Conservation (phyloP, 2,329 filamentous ascomycete species). For the Penicillium sp. region DNA sequence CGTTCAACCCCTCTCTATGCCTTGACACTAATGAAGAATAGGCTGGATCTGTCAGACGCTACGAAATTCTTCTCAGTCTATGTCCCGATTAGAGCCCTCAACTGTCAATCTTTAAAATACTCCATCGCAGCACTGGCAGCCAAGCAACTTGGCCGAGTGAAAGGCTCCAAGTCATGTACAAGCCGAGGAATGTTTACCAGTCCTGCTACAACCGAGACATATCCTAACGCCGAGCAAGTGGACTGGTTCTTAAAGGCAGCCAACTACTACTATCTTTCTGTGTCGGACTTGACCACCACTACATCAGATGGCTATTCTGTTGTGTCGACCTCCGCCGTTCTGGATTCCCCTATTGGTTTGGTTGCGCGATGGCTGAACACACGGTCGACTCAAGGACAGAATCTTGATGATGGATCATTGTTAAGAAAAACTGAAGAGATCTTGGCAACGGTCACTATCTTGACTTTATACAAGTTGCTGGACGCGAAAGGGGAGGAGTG, state of each 20-base stretch:
- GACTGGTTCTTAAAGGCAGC: conserved; percentile 64
- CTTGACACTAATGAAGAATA: conserved; percentile 20
- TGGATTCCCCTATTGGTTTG: conserved; percentile 35
- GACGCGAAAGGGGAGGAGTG: conserved; percentile 62
- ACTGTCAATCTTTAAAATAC: conserved; percentile 37
- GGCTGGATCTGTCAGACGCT: conserved; percentile 44
- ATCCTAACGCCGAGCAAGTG: conserved; percentile 50
- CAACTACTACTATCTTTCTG: conserved; percentile 62
- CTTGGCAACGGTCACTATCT: conserved; percentile 61
- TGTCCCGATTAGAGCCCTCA: conserved; percentile 41
- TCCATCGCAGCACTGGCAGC: conserved; percentile 43
- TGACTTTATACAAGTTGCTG: conserved; percentile 66
- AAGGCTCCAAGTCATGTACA: conserved; percentile 28
- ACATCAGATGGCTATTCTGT: conserved; percentile 36
- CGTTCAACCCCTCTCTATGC: neutral
- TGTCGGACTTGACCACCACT: conserved; percentile 51
- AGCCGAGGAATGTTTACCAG: conserved; percentile 31
- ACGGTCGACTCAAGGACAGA: conserved; percentile 16
- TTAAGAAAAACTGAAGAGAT: conserved; percentile 58
- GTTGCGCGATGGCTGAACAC: conserved; percentile 29
- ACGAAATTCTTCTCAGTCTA: conserved; percentile 43
- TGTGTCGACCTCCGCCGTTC: conserved; percentile 33
- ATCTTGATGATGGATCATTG: conserved; percentile 20
- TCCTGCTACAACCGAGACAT: conserved; percentile 56
- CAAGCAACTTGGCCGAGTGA: conserved; percentile 42